These are phyloP conservation scores for Aspergillus ostianus DNA, from an alignment of 495 filamentous ascomycete genomes.

Conservation along the genomic window DNA sequence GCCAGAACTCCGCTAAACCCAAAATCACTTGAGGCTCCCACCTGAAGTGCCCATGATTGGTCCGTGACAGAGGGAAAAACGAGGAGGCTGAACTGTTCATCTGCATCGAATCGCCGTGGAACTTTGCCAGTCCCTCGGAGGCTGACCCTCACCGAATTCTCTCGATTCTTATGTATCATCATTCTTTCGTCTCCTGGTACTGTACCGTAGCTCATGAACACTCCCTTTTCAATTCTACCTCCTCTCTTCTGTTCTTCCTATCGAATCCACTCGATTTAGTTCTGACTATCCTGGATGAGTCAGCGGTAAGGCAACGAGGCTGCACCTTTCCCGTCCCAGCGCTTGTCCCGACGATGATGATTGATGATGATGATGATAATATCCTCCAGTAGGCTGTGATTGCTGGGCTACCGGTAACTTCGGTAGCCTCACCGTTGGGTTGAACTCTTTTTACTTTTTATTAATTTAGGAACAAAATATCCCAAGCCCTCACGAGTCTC, in stretches of 20 bases:
- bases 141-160: neutral
- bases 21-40: constrained; percentile 23
- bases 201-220: too few species aligned
- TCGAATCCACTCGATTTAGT: too few species aligned
- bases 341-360: neutral
- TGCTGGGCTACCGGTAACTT: neutral
- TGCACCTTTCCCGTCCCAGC: too few species aligned
- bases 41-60: constrained; percentile 15
- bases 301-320: too few species aligned
- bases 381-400: neutral
- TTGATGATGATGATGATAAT: neutral
- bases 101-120: constrained; percentile 28
- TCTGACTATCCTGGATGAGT: too few species aligned
- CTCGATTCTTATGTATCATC: too few species aligned
- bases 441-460: neutral
- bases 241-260: too few species aligned
- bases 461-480: too few species aligned
- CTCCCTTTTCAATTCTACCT: too few species aligned
- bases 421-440: neutral
- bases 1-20: constrained; percentile 15
- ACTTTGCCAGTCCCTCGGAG: constrained; percentile 9
- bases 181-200: too few species aligned
- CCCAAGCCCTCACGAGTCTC: neutral
- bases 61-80: constrained; percentile 7
- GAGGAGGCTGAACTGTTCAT: constrained; percentile 29